Conservation (phyloP, 1,139 yeast species). For the Zygosaccharomyces sapae region DNA sequence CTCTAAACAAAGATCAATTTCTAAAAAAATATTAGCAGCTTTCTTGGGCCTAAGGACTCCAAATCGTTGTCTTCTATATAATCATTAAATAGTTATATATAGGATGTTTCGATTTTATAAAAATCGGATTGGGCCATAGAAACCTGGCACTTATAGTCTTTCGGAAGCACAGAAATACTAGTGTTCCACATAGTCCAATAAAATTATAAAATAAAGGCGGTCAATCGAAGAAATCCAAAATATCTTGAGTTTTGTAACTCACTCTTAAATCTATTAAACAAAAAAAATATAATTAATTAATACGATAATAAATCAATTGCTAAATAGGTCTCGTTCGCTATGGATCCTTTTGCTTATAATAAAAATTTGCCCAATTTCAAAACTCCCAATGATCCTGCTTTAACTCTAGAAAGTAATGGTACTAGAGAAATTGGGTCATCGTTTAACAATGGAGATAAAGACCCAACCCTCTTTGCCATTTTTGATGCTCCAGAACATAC, state of each 20-base stretch:
- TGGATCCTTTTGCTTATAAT: slow-evolving; percentile 6
- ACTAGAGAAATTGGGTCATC: slow-evolving; percentile 8
- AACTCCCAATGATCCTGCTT: slow-evolving; percentile 9
- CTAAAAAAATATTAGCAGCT: too few species aligned
- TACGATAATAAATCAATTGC: neutral
- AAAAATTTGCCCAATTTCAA: slow-evolving; percentile 5
- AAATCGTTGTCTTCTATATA: neutral
- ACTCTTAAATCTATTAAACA: neutral
- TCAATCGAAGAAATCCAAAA: slow-evolving; percentile 4
- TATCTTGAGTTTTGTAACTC: slow-evolving; percentile 2
- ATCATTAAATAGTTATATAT: neutral
- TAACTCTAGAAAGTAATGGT: slow-evolving; percentile 8
- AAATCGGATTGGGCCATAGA: slow-evolving; percentile 1
- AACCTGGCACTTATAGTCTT: neutral
- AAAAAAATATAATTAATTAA: neutral
- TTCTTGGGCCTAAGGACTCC: too few species aligned
- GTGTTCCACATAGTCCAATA: neutral
- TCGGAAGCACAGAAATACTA: neutral
- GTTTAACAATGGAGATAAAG: slow-evolving; percentile 9
- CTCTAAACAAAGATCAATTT: slow-evolving; percentile 1
- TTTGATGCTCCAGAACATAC: slow-evolving; percentile 11
- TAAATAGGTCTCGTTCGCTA: slow-evolving; percentile 3
- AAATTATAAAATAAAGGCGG: slow-evolving; percentile 5
- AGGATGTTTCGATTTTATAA: slow-evolving; percentile 3
- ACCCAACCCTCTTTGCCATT: slow-evolving; percentile 10